Base-by-base conservation (phyloP, 2,329 filamentous ascomycete genomes). In the Mycosphaerelloides madeirae region DNA sequence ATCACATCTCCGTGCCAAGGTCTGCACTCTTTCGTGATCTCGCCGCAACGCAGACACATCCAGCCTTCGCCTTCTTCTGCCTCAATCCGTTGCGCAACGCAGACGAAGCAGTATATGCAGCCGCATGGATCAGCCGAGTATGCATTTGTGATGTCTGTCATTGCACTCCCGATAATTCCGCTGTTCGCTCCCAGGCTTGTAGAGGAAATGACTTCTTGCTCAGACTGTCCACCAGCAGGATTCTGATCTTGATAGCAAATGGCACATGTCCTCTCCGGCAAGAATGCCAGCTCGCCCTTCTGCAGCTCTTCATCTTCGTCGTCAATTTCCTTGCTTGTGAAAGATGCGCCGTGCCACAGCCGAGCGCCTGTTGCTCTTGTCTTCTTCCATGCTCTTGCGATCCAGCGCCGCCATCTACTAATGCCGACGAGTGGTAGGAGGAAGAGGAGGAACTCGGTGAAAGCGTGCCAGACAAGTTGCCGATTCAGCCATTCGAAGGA, bases 401-500 rank as follows among this genome's bases (percentile, higher is more conserved):
- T 73, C 84, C 91, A 95, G 54, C 90, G 79, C 46, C 88, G 80
- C 93, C 93, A 98, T 54, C 89, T 80, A 60, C 86, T 84, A 56
- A 98, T 91, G 40, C 93, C 93, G 32, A 98, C 86, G n/a, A 98
- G 77, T 0, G 93, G 93, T n/a, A 98, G 76, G 14, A 97, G 79
- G 65, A 97, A 98, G 25, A 98, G 78, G n/a, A 98, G 74, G 59
- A 98, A 98, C 65, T 98, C 93, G 19, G 93, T 98, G 60, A 98
- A 95, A n/a, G 93, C 93, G 68, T 98, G 93, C 93, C 93, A 98
- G 29, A 98, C 93, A 9, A 98, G 80, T 69, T 98, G 93, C 37
- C 93, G 83, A 65, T 98, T 98, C 38, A 97, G 79, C 61, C 96
- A 97, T 68, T 98, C 93, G 63, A 98, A 97, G 1, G 87, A 95